phyloP scores from a whole-genome alignment of 2,329 filamentous ascomycete species.

The Blumeriella jaapii region DNA sequence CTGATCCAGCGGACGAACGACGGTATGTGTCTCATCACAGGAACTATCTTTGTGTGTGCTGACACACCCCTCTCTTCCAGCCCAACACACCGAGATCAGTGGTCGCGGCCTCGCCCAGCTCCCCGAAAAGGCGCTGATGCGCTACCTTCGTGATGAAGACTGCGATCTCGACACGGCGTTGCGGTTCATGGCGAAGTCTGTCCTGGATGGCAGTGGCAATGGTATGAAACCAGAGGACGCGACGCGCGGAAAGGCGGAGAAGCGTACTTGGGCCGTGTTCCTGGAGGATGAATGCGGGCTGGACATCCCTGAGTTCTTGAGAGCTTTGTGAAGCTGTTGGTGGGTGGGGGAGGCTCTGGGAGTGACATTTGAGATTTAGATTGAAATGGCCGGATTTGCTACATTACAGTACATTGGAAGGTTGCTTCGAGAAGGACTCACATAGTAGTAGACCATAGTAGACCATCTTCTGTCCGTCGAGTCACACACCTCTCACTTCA shows the following conservation, averaged over 20 bases:
- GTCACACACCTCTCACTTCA: too few species aligned
- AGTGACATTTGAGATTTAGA: neutral
- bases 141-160: conserved; percentile 15
- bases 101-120: conserved; percentile 21
- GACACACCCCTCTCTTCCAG: too few species aligned
- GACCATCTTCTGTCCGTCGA: too few species aligned
- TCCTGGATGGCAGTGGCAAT: neutral
- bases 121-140: conserved; percentile 19
- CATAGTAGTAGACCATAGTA: too few species aligned
- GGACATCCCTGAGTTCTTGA: neutral
- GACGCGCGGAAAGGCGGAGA: neutral
- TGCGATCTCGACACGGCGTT: conserved; percentile 18
- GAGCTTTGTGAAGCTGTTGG: neutral
- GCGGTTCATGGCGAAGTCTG: conserved; percentile 8
- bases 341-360: too few species aligned
- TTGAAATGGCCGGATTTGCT: too few species aligned
- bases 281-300: neutral
- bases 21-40: conserved; percentile 1
- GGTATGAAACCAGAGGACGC: too few species aligned
- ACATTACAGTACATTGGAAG: too few species aligned
- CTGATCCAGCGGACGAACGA: conserved; percentile 7
- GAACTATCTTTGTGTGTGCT: too few species aligned
- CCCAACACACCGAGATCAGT: conserved; percentile 11
- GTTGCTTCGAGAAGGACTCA: too few species aligned
- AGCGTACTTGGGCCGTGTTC: neutral